Evolutionary conservation across 164 flowering plant genomes (phyloP).

Genomic region (Nymphaea thermarum): DNA sequence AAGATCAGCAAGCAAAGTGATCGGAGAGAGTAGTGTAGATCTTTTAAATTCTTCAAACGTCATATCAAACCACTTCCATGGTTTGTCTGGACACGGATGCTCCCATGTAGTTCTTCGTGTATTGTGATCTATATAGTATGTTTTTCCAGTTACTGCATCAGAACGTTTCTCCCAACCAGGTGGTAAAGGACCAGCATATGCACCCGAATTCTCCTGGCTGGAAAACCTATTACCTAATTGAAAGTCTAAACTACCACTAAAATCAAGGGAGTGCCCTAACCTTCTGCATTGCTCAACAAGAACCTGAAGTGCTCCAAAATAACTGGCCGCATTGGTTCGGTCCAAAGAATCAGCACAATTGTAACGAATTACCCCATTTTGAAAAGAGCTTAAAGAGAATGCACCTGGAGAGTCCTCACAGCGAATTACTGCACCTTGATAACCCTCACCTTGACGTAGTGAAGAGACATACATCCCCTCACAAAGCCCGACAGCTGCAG

Average conservation of each 20-base stretch:
- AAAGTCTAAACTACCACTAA: constrained; percentile 42
- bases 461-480: constrained; percentile 88
- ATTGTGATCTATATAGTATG: constrained; percentile 88
- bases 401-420: constrained; percentile 65
- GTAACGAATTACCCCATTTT: constrained; percentile 93
- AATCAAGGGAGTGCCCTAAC: constrained; percentile 81
- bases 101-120: constrained; percentile 94
- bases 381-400: constrained; percentile 83
- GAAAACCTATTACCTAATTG: constrained; percentile 29
- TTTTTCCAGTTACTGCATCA: constrained; percentile 91
- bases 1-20: constrained; percentile 77
- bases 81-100: constrained; percentile 96
- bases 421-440: constrained; percentile 70
- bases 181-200: constrained; percentile 85
- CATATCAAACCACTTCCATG: constrained; percentile 62
- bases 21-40: constrained; percentile 76
- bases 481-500: constrained; percentile 54
- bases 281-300: constrained; percentile 93
- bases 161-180: constrained; percentile 97
- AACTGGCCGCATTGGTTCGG: constrained; percentile 98
- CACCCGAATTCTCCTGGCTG: constrained; percentile 27
- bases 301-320: constrained; percentile 87
- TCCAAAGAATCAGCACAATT: constrained; percentile 99
- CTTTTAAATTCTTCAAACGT: constrained; percentile 88
- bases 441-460: constrained; percentile 53